Percentiles rank a stretch among this genome's conserved stretches.
phyloP scores from a whole-genome alignment of 441 rosid species.

The Arabidopsis hybrid region DNA sequence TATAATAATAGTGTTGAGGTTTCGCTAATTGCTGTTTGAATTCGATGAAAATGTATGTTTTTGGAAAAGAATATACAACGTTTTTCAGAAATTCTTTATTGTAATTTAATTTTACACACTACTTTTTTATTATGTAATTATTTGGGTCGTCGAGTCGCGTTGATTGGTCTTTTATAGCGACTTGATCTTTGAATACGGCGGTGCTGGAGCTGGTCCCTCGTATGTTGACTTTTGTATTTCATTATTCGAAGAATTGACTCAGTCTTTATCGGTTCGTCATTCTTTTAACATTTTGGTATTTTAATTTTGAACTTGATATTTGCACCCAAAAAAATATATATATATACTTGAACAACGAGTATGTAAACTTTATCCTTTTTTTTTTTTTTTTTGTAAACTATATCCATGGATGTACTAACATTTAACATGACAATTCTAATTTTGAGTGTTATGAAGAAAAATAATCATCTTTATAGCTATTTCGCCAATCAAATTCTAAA shows the following conservation, averaged over 20 bases:
- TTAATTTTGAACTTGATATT: background rate
- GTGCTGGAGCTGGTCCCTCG: background rate
- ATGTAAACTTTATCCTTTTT: background rate
- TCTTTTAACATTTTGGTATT: background rate
- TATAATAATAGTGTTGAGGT: background rate
- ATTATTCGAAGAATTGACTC: background rate
- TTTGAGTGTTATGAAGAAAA: background rate
- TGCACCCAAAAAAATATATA: too few relatives aligned
- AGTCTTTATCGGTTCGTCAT: conserved; percentile 23
- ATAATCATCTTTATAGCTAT: background rate
- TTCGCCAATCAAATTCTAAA: too few relatives aligned
- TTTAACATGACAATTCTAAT: background rate
- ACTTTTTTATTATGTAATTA: background rate
- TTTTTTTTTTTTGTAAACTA: background rate
- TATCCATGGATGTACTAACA: background rate
- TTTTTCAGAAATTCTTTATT: too few relatives aligned
- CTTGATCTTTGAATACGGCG: background rate
- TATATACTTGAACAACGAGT: background rate
- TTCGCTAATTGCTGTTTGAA: background rate
- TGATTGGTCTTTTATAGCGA: background rate
- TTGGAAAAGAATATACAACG: background rate
- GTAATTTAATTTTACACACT: background rate
- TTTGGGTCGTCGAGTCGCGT: background rate
- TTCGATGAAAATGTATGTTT: background rate
- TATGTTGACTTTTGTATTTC: conserved; percentile 15